Evolutionary conservation across 2,329 filamentous ascomycete genomes (phyloP).

Genomic region (Ampelomyces quisqualis): DNA sequence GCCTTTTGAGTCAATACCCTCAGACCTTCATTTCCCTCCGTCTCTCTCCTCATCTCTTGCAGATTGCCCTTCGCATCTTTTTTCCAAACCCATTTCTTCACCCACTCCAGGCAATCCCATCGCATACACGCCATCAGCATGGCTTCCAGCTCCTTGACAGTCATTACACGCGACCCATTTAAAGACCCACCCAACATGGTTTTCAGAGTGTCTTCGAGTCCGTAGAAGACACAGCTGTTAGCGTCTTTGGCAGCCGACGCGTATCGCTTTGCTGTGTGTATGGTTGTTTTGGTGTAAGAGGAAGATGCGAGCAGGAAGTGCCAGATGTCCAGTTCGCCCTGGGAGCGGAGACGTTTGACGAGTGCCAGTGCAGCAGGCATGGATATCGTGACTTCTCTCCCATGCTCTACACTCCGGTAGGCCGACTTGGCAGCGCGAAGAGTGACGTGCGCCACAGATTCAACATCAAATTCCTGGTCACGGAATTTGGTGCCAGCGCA

Average conservation of each 20-base stretch:
- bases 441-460: too few relatives aligned
- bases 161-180: background rate
- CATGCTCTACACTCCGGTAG: too few relatives aligned
- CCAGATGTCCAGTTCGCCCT: background rate
- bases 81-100: constrained; percentile 1
- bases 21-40: background rate
- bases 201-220: background rate
- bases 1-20: background rate
- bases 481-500: too few relatives aligned
- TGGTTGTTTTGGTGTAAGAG: background rate
- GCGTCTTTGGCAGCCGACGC: background rate
- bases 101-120: background rate
- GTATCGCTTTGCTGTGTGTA: background rate
- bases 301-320: background rate
- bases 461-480: too few relatives aligned
- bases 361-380: background rate
- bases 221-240: background rate
- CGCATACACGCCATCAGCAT: background rate
- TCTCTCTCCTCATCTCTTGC: background rate
- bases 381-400: background rate
- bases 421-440: too few relatives aligned
- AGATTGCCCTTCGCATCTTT: background rate
- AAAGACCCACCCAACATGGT: background rate
- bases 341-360: background rate
- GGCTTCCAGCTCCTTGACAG: background rate